phyloP scores from a whole-genome alignment of 2,329 filamentous ascomycete genomes.

The Clarireedia hainanense region DNA sequence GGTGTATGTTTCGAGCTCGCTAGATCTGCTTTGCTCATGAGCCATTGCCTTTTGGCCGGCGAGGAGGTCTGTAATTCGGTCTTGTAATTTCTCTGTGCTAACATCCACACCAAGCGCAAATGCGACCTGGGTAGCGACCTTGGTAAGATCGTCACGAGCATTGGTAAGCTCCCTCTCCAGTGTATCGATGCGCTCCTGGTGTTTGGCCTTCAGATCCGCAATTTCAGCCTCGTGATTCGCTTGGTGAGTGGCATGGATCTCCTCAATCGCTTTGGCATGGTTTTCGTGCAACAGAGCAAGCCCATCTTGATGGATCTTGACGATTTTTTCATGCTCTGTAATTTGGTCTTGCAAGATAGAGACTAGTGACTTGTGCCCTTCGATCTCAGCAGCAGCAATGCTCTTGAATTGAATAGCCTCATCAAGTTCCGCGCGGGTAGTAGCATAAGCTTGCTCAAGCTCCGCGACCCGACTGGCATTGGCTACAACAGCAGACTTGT shows the following conservation, averaged over 20 bases:
- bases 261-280: constrained; percentile 43
- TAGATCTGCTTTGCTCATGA: constrained; percentile 50
- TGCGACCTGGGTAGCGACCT: constrained; percentile 56
- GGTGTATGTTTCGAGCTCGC: constrained; percentile 48
- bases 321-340: constrained; percentile 47
- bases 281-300: constrained; percentile 41
- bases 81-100: constrained; percentile 59
- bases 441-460: constrained; percentile 64
- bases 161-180: constrained; percentile 56
- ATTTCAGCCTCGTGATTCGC: constrained; percentile 51
- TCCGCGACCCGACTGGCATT: constrained; percentile 64
- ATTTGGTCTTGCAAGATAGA: constrained; percentile 51
- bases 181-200: constrained; percentile 46
- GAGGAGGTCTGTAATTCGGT: constrained; percentile 50
- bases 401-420: constrained; percentile 55
- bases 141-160: constrained; percentile 58
- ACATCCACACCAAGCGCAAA: constrained; percentile 53
- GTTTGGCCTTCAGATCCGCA: constrained; percentile 50
- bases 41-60: constrained; percentile 51
- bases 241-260: constrained; percentile 41
- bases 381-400: constrained; percentile 33
- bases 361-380: constrained; percentile 37
- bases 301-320: constrained; percentile 46
- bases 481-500: constrained; percentile 63
- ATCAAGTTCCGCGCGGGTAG: constrained; percentile 60